Evolutionary conservation across 2,329 filamentous ascomycete genomes (phyloP), one percentile per base, ranked within the genome.

Genomic region (Talaromyces atroroseus): DNA sequence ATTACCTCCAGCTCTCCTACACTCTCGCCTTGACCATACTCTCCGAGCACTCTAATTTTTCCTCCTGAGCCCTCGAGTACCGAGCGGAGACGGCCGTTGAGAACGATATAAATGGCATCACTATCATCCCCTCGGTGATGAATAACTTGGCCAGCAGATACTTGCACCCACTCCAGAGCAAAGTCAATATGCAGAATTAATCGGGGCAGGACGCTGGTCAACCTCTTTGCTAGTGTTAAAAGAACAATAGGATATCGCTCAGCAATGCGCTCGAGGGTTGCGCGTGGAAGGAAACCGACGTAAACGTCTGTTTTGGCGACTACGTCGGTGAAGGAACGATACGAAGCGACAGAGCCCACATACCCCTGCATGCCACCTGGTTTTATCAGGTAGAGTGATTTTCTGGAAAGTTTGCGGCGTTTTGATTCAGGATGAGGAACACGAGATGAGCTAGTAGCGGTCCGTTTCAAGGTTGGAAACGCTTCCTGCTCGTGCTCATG

Each of bases 241-340:
- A 99, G 77, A 3, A 97, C 88, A 42, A 96, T 89, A 0, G 94
- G 94, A 67, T 96, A 94, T 62, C 85, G 86, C 62, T 99, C 94
- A 1, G 95, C 90, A 48, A 99, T 94, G 61, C 91, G 83, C 68
- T 99, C 94, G 26, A 99, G 80, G 0, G 91, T 89, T 0, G 85
- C 82, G 29, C 91, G 82, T 0, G 94, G 94, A 12, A 99, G 76
- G 62, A 99, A 99, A 1, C 94, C 94, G 14, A 99, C 94, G 66
- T 96, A 97, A 2, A 97, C 94, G 72, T 99, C 94, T 0, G 95
- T 99, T 74, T 97, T 97, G 2, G 94, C 95, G 38, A 92, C 88
- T 1, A 99, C 92, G 67, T 97, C 92, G 20, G 96, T 94, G 68
- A 97, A 96, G 0, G 94, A 99, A 24, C 94, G 81, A 69, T 96